Conservation (phyloP, 2,329 filamentous ascomycete species). For the Neophaeococcomyces aloes region DNA sequence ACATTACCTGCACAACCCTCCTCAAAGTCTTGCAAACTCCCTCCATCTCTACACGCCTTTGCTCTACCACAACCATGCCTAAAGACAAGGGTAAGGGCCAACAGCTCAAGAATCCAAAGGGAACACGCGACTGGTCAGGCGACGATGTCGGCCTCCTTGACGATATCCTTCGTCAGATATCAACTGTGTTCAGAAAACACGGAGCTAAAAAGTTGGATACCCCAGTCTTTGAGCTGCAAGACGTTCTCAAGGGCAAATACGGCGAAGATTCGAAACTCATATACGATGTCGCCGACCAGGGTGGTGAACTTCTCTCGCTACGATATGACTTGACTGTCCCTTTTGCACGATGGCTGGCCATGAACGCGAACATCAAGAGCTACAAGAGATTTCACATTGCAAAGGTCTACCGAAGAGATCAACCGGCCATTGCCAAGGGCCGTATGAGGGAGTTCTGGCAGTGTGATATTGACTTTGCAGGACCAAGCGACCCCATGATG, state of each 20-base stretch:
- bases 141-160: constrained; percentile 71
- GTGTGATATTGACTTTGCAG: constrained; percentile 93
- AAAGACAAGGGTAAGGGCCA: constrained; percentile 20
- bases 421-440: constrained; percentile 79
- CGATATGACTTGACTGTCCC: constrained; percentile 83
- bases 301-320: constrained; percentile 71
- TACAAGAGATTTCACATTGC: constrained; percentile 95
- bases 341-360: constrained; percentile 84
- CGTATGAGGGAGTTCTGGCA: constrained; percentile 95
- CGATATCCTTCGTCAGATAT: constrained; percentile 66
- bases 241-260: constrained; percentile 82
- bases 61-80: constrained; percentile 8
- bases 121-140: constrained; percentile 77
- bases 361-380: constrained; percentile 70
- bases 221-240: constrained; percentile 73
- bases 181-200: constrained; percentile 71
- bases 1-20: not conserved
- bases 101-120: constrained; percentile 74
- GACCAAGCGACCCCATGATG: constrained; percentile 68
- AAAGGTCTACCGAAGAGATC: constrained; percentile 76
- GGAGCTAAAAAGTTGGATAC: constrained; percentile 72
- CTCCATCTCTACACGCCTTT: not conserved
- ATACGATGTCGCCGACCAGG: constrained; percentile 79
- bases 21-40: not conserved
- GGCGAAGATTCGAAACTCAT: constrained; percentile 88